Percentiles rank a stretch among this genome's conserved stretches.
Conservation (phyloP, 441 rosid genomes). For the Aleurites moluccanus region DNA sequence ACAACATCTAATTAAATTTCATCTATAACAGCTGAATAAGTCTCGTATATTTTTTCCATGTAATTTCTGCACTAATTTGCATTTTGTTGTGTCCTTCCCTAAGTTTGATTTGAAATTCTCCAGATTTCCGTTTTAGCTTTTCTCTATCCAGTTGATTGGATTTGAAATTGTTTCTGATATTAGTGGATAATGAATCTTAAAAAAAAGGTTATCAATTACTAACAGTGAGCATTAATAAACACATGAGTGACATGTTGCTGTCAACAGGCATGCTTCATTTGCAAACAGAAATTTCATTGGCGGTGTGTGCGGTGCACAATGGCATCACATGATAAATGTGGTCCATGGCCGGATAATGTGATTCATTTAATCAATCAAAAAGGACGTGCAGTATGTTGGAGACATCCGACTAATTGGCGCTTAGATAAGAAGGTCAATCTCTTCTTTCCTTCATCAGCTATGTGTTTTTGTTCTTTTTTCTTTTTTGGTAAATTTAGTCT, state of each 20-base stretch:
- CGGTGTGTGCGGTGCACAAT: constrained; percentile 66
- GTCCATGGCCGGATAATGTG: constrained; percentile 76
- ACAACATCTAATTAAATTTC: background rate
- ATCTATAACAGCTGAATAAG: background rate
- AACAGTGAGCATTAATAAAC: background rate
- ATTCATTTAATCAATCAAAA: constrained; percentile 58
- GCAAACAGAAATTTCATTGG: constrained; percentile 71
- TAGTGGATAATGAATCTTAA: background rate
- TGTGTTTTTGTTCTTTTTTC: constrained; percentile 3
- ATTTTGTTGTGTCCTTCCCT: no score
- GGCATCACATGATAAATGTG: constrained; percentile 78
- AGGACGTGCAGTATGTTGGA: constrained; percentile 85
- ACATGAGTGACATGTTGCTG: constrained; percentile 20
- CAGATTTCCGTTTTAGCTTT: no score
- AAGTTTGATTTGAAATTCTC: no score
- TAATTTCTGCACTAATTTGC: background rate
- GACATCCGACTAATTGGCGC: constrained; percentile 78
- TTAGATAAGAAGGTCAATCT: constrained; percentile 73
- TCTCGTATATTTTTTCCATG: background rate
- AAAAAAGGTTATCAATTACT: constrained; percentile 8
- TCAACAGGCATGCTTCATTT: constrained; percentile 75
- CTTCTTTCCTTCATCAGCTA: constrained; percentile 49
- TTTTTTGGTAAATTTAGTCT: background rate
- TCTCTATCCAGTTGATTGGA: background rate
- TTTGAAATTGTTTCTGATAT: background rate